phyloP scores from a whole-genome alignment of 306 rosid species.

The Glycine tomentella region DNA sequence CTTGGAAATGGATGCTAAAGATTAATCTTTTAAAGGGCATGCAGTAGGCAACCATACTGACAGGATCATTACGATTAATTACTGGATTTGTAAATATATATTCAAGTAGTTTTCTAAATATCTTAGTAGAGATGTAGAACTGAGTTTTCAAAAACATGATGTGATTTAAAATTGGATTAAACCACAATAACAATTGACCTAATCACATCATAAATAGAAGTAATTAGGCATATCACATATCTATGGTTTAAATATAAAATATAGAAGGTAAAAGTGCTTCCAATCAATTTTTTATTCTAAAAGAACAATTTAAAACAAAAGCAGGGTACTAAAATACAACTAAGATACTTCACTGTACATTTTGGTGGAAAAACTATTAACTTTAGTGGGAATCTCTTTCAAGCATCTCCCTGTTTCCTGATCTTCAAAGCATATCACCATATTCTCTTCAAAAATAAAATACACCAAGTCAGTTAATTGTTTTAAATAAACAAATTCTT shows the following conservation, averaged over 20 bases:
- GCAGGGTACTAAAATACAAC: constrained; percentile 34
- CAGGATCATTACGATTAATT: constrained; percentile 11
- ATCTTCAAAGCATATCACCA: constrained; percentile 94
- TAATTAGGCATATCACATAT: background rate
- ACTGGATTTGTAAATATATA: background rate
- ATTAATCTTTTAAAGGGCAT: constrained; percentile 25
- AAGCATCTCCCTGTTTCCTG: constrained; percentile 83
- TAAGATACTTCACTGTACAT: constrained; percentile 64
- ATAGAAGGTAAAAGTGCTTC: constrained; percentile 34
- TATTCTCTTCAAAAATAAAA: constrained; percentile 74
- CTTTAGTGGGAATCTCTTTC: constrained; percentile 68
- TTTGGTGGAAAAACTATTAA: constrained; percentile 66
- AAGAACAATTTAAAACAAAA: no score
- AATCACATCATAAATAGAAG: constrained; percentile 28
- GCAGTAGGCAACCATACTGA: constrained; percentile 11
- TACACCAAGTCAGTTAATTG: constrained; percentile 36
- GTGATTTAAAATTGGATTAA: background rate
- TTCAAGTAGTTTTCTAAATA: constrained; percentile 28
- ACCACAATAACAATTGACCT: constrained; percentile 25
- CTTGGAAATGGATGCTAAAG: background rate
- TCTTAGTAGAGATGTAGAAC: constrained; percentile 8
- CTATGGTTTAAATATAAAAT: constrained; percentile 18
- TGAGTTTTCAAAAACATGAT: constrained; percentile 4
- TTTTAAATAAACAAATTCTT: constrained; percentile 36
- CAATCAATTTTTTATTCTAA: background rate